These are phyloP conservation scores for Xylaria sp. DNA, from an alignment of 2,329 filamentous ascomycete species.

Conservation along the genomic window DNA sequence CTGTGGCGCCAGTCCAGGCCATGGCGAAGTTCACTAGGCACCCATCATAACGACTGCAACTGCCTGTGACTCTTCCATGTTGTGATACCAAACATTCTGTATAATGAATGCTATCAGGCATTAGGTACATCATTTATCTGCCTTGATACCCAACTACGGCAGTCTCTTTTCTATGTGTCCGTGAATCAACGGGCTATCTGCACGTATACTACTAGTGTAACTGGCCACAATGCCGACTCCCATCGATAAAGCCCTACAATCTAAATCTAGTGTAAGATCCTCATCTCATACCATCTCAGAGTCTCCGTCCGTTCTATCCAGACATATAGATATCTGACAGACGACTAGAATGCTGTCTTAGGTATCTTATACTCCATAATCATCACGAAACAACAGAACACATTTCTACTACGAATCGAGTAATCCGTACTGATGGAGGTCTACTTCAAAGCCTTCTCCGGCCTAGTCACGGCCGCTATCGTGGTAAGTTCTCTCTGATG, in stretches of 20 bases:
- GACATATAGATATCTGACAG: slow-evolving; percentile 12
- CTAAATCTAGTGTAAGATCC: slow-evolving; percentile 57
- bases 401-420: slow-evolving; percentile 3
- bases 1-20: not conserved
- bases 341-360: slow-evolving; percentile 59
- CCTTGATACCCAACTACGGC: too few species aligned
- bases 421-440: slow-evolving; percentile 23
- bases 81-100: not conserved
- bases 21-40: not conserved
- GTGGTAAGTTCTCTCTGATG: slow-evolving; percentile 33
- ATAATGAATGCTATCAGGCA: too few species aligned
- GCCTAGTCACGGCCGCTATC: slow-evolving; percentile 73
- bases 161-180: not conserved
- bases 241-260: slow-evolving; percentile 55
- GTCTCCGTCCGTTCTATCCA: not conserved
- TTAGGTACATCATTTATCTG: too few species aligned
- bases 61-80: not conserved
- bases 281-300: not conserved
- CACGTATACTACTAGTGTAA: not conserved
- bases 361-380: slow-evolving; percentile 43
- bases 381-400: not conserved
- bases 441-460: slow-evolving; percentile 62
- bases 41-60: not conserved
- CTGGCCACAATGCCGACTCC: slow-evolving; percentile 58
- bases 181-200: not conserved